Base-by-base conservation (phyloP, 2,329 filamentous ascomycete genomes). In the Fusarium cyanostomum region DNA sequence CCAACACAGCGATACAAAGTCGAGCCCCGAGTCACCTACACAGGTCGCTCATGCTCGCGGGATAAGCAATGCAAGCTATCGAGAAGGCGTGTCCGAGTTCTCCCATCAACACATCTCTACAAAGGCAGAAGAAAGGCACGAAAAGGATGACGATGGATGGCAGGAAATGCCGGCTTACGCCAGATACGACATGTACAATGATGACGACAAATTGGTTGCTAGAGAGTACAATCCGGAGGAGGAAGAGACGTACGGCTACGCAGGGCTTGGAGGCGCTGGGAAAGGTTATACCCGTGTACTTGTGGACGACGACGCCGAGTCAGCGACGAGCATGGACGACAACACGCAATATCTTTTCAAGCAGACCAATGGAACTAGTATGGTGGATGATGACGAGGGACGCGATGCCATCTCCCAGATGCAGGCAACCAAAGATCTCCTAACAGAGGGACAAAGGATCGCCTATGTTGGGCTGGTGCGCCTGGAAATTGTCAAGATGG, bases 321-420 rank as follows among this genome's bases (percentile, higher is more conserved):
- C 94, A 26, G 91, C 91, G 44, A 99, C 93, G 4, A 98, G 94
- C 78, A 88, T 99, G 88, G 95, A 99, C 73, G 95, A 99, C 56
- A 94, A 98, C 71, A 99, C 95, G 0, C 89, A 93, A 53, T 99
- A 99, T 74, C 84, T 99, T 4, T 99, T 99, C 81, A 94, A 92
- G 66, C 89, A 92, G 58, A 78, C 83, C 12, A 83, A 82, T 51
- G 83, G 81, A 39, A 89, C 83, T 3, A 84, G 79, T 70, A 85
- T 84, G 56, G 81, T 81, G 18, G 89, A 88, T 33, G 91, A 94
- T 21, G 94, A 96, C 21, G 92, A 95, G 52, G 88, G 91, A 57
- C 86, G 94, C 50, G 95, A 98, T 76, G 88, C 94, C 5, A 79
- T 96, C 35, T 89, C 90, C 44, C 95, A 99, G 75, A 90, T 99